Base-by-base conservation (phyloP, 306 rosid species). In the Trifolium fragiferum region DNA sequence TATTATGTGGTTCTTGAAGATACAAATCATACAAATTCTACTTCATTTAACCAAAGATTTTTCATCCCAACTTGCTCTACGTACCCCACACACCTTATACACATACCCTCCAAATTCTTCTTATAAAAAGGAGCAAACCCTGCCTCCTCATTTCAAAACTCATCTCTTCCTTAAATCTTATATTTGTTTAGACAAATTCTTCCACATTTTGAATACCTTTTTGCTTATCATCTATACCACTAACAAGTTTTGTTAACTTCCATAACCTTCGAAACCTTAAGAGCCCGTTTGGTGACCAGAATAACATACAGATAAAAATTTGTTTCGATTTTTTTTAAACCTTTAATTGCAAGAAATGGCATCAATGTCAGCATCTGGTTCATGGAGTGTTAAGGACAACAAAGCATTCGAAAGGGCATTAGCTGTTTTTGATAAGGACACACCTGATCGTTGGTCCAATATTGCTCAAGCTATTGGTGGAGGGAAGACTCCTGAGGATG, bases 401-500 rank as follows among this genome's bases (percentile, higher is more conserved):
- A 93, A 93, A 51, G 93, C 96, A 70, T 93, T 93, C 66, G 98
- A 93, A 71, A 86, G 78, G 92, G 98, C 98, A 46, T 76, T 93
- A 27, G 98, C 98, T 14, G 79, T 87, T 7, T 91, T 77, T 50
- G 97, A 93, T 81, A 89, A 85, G 79, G 98, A 93, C 84, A 93
- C 97, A 23, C 90, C 92, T 2, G 97, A 93, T 68, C 96, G 98
- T 47, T 93, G 97, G 96, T 59, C 69, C 82, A 89, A 93, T 69
- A 86, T 93, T 47, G 97, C 98, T 46, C 81, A 76, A 72, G 97
- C 96, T 14, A 91, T 91, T 12, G 93, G 92, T 2, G 76, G 76
- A 3, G 82, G 82, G 4, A 93, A 93, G 70, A 89, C 98, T 7
- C 68, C 89, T 1, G 97, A 91, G 60, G 90, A 93, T 76, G 96